Evolutionary conservation across 192 early-diverging fungal species (phyloP).

Genomic region (Borealophlyctis nickersoniae): DNA sequence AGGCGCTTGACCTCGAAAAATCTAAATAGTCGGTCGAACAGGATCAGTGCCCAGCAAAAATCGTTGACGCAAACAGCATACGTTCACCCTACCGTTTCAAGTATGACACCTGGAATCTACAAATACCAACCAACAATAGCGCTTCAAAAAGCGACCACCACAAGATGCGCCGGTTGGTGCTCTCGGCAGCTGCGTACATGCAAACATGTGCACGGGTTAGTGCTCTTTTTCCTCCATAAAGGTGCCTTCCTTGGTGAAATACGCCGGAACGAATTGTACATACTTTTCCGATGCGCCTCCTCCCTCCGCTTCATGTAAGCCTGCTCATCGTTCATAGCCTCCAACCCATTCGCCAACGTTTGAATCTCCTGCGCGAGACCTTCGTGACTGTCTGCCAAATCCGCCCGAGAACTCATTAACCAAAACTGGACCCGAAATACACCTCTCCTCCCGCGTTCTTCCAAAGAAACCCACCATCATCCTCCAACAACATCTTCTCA

Average conservation of each 20-base stretch:
- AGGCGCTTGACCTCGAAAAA: not conserved
- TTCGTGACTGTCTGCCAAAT: slow-evolving; percentile 19
- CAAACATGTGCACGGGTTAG: slow-evolving; percentile 2
- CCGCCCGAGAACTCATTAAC: too few relatives aligned
- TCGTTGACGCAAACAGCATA: not conserved
- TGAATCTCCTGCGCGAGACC: slow-evolving; percentile 64
- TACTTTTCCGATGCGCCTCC: slow-evolving; percentile 66
- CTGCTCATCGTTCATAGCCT: slow-evolving; percentile 67
- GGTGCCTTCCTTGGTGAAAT: too few relatives aligned
- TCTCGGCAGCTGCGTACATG: slow-evolving; percentile 62
- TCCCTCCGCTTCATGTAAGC: slow-evolving; percentile 65
- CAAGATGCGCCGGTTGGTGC: slow-evolving; percentile 73
- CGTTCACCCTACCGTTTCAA: slow-evolving; percentile 51
- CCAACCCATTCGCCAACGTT: slow-evolving; percentile 58
- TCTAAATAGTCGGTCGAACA: not conserved
- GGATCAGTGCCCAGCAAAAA: not conserved
- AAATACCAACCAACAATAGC: slow-evolving; percentile 59
- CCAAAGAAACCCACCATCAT: slow-evolving; percentile 15
- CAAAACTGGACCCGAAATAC: too few relatives aligned
- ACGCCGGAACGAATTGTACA: slow-evolving; percentile 14
- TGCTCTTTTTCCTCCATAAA: too few relatives aligned
- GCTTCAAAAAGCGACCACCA: slow-evolving; percentile 75
- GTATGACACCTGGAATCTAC: slow-evolving; percentile 71
- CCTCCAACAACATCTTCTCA: slow-evolving; percentile 14
- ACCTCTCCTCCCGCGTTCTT: slow-evolving; percentile 7